These are phyloP conservation scores for Carex pumila DNA, from an alignment of 176 grass and related monocot species.

Conservation along the genomic window DNA sequence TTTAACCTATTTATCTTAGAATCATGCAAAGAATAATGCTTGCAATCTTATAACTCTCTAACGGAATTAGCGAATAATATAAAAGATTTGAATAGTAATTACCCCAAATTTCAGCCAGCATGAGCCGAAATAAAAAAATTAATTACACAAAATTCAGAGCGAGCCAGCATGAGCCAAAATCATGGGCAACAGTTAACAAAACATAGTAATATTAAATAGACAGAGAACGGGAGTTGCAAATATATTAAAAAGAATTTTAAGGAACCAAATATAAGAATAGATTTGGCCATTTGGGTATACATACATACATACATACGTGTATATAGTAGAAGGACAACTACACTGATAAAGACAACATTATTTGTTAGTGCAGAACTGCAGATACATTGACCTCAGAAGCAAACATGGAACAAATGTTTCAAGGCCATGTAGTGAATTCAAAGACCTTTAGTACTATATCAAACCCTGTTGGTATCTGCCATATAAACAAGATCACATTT, in stretches of 20 bases:
- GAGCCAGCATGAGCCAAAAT: background rate
- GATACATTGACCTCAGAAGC: background rate
- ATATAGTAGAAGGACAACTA: background rate
- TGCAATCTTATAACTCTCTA: too few species aligned
- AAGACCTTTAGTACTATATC: constrained; percentile 91
- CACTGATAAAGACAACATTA: background rate
- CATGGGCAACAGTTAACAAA: background rate
- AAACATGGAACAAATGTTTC: constrained; percentile 1
- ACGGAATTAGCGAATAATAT: too few species aligned
- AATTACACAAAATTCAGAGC: background rate
- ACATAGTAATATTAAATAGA: background rate
- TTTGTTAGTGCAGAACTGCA: background rate
- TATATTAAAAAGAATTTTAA: background rate
- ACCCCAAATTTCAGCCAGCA: too few species aligned
- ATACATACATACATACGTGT: too few species aligned
- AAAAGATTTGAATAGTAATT: too few species aligned
- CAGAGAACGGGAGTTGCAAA: background rate
- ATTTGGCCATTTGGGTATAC: background rate
- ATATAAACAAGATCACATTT: constrained; percentile 90
- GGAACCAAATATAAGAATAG: background rate
- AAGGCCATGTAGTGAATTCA: constrained; percentile 94
- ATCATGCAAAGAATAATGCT: too few species aligned
- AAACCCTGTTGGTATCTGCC: constrained; percentile 87
- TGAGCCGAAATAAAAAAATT: too few species aligned
- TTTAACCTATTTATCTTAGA: too few species aligned